A percentile compares a stretch with the other conserved stretches of the same genome.
Conservation (phyloP, 2,329 filamentous ascomycete species). For the Pseudogymnoascus sp. region DNA sequence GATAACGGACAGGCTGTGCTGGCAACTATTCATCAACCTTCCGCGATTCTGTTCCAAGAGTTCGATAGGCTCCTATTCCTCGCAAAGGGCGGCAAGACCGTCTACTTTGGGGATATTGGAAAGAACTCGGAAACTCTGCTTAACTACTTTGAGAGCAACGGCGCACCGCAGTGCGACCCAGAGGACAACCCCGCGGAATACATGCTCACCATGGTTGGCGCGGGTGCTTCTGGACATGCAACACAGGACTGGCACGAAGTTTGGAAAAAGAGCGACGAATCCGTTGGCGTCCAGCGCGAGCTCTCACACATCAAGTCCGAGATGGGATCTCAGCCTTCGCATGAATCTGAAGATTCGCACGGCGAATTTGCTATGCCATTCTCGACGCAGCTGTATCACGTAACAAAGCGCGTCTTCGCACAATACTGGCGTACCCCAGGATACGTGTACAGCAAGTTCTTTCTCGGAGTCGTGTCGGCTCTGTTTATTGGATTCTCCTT, state of each 20-base stretch:
- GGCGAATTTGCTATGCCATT: constrained; percentile 76
- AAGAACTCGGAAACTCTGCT: constrained; percentile 26
- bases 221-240: constrained; percentile 52
- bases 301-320: constrained; percentile 24
- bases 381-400: constrained; percentile 53
- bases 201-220: constrained; percentile 49
- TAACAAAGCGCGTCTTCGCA: constrained; percentile 61
- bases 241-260: constrained; percentile 51
- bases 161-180: constrained; percentile 56
- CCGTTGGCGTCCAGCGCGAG: constrained; percentile 28
- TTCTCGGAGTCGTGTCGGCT: constrained; percentile 44
- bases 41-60: constrained; percentile 85
- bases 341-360: constrained; percentile 45
- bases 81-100: constrained; percentile 66
- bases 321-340: constrained; percentile 31
- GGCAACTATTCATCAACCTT: constrained; percentile 93
- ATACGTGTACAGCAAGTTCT: constrained; percentile 66
- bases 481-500: constrained; percentile 66
- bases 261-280: constrained; percentile 32
- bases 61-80: constrained; percentile 78
- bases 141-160: constrained; percentile 68
- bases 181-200: constrained; percentile 77
- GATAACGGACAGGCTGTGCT: constrained; percentile 86
- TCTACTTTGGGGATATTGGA: constrained; percentile 79
- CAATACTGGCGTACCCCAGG: constrained; percentile 73